Base-by-base conservation (phyloP, 257 asterid species). In the Solanum appendiculatum region DNA sequence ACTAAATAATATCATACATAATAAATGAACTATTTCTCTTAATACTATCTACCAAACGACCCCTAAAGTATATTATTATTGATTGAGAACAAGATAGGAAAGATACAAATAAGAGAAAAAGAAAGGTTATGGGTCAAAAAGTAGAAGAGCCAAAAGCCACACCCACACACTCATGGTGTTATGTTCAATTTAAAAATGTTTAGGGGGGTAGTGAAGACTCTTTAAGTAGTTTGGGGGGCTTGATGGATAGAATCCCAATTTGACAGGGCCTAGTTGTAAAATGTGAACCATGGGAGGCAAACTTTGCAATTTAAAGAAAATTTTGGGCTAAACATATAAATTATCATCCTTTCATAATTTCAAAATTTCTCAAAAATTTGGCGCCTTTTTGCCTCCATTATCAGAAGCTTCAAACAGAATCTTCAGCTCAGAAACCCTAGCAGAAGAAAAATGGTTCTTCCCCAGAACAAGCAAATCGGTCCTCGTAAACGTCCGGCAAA, bases 401-500 rank as follows among this genome's bases (percentile, higher is more conserved):
- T 29, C 85, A 81, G 1, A 81, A 20, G 10, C 85, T 81, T 48
- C 44, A 48, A 46, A 7, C 40, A 80, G 3, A 80, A 80, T 29
- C 66, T 39, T 23, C 75, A 39, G 21, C 34, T 40, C 88, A 29
- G 25, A 64, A 42, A 46, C 73, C 64, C 88, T 10, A 86, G 85
- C 29, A 21, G 60, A 15, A 80, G 23, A 51, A 36, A 39, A 63
- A 75, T 87, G 89, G 91, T 92, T 92, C 89, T 91, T 60, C 83
- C n/a, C n/a, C 81, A 85, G 70, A 85, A 34, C 70, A 86, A 86
- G 39, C 72, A 72, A 12, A 58, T 33, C 40, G 73, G 58, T 75
- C 84, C 95, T 37, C 94, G 96, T 14, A 93, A 92, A 84, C 94
- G 95, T 42, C 88, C 93, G 15, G 56, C 92, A 81, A 93, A 93